Percentiles rank a stretch among this genome's conserved stretches.
Evolutionary conservation across 192 early-diverging fungal species (phyloP).

Genomic region (Backusella tuberculispora): DNA sequence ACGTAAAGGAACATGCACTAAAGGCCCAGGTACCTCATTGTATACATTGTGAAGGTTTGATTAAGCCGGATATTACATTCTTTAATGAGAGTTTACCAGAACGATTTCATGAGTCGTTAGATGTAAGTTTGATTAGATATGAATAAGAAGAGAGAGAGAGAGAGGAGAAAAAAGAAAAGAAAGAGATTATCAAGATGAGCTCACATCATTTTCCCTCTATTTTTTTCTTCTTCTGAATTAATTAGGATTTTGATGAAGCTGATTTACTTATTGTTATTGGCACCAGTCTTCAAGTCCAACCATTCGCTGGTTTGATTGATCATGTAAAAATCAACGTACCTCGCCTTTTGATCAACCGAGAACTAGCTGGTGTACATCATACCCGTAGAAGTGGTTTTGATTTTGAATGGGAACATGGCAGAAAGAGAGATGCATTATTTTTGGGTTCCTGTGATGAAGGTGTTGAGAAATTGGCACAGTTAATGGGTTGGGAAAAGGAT

Average conservation of each 20-base stretch:
- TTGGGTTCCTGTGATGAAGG: slow-evolving; percentile 88
- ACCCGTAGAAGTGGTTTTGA: slow-evolving; percentile 66
- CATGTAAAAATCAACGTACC: slow-evolving; percentile 67
- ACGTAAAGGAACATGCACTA: slow-evolving; percentile 56
- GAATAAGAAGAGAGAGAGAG: too few species aligned
- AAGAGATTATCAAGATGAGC: neutral
- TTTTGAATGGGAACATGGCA: slow-evolving; percentile 69
- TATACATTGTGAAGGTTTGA: slow-evolving; percentile 57
- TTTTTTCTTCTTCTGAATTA: neutral
- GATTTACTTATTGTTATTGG: slow-evolving; percentile 95
- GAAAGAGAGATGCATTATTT: slow-evolving; percentile 77
- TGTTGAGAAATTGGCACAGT: slow-evolving; percentile 64
- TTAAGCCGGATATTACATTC: slow-evolving; percentile 97
- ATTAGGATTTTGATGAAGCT: slow-evolving; percentile 70
- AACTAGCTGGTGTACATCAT: slow-evolving; percentile 66
- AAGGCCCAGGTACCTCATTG: slow-evolving; percentile 72
- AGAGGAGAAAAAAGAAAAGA: neutral
- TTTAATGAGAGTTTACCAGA: slow-evolving; percentile 90
- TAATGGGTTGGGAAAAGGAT: slow-evolving; percentile 68
- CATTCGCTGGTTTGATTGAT: slow-evolving; percentile 84
- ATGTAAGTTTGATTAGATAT: slow-evolving; percentile 32
- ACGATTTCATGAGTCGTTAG: slow-evolving; percentile 66
- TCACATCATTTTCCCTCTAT: neutral
- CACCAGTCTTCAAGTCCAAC: slow-evolving; percentile 87
- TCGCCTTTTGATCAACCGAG: slow-evolving; percentile 89